Percentiles rank a stretch among this genome's conserved stretches.
phyloP scores from a whole-genome alignment of 371 early-diverging fungal genomes.

The Mortierella sp. region DNA sequence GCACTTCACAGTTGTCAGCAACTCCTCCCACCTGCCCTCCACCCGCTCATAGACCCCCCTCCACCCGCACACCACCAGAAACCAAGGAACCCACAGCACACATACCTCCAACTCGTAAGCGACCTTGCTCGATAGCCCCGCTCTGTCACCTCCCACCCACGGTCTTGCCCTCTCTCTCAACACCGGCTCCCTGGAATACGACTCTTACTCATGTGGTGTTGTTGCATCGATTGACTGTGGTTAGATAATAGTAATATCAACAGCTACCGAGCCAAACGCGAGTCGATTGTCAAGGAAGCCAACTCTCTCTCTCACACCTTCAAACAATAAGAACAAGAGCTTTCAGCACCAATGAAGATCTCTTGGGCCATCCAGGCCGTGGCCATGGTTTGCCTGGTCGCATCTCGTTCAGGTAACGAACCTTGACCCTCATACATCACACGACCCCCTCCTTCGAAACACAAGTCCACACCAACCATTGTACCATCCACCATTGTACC shows the following conservation, averaged over 20 bases:
- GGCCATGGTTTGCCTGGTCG: slow-evolving; percentile 47
- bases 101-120: neutral
- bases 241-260: neutral
- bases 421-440: neutral
- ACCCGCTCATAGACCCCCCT: neutral
- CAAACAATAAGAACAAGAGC: slow-evolving; percentile 3
- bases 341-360: slow-evolving; percentile 30
- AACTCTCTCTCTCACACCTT: neutral
- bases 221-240: no score
- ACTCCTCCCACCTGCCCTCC: neutral
- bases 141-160: no score
- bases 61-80: no score
- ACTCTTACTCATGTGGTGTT: no score
- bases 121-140: no score
- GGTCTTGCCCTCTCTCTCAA: no score
- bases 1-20: neutral
- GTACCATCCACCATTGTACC: no score
- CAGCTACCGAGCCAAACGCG: neutral
- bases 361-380: slow-evolving; percentile 51
- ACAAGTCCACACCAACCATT: neutral
- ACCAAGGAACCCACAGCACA: neutral
- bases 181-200: no score
- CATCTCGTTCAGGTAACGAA: slow-evolving; percentile 33
- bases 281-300: slow-evolving; percentile 1
- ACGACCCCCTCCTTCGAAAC: neutral